Base-by-base conservation (phyloP, 805 yeast genomes). In the Wickerhamiella shivajii region DNA sequence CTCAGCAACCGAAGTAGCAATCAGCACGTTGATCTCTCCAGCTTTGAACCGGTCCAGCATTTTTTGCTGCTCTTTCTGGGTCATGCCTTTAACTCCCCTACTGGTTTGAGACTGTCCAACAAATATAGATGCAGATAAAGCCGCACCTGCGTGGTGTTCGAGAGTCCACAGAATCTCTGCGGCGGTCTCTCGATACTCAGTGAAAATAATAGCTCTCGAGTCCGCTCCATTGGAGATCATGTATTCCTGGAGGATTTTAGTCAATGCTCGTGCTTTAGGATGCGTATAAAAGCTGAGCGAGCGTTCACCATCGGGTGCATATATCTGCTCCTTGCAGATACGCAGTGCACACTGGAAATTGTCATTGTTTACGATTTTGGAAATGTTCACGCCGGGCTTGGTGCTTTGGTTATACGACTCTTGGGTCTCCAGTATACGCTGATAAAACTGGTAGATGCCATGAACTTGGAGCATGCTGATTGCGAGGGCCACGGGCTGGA, bases 1-100 rank as follows among this genome's bases (percentile, higher is more conserved):
- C 53, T 90, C 99, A 29, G 97, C 99, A 50, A 90, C 87, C 0
- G 95, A 84, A 0, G 99, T 90, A 4, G 97, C 95, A 5, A 90
- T 94, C 14, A 90, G 58, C 6, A 81, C 72, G 49, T 90, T 92
- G 47, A 70, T 69, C 1, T 55, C 62, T 6, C 93, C 95, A 0
- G 55, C 47, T 46, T 76, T 79, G 56, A 90, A 90, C 37, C 74
- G 63, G 19, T 66, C 66, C 18, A 90, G 75, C 8, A 81, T 66
- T 36, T 74, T 76, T 44, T 81, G 83, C 48, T 90, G 99, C 27
- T 69, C 65, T 46, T 78, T 79, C 49, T 90, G 99, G 23, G 71
- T 73, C 97, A 90, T 87, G 6, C 97, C 97, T 27, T 66, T 70
- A 13, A 68, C 42, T 29, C 50, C 56, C 34, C 41, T 48, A 0